These are phyloP conservation scores for Alternaria hordeiaustralica DNA, from an alignment of 2,329 filamentous ascomycete genomes.

Conservation along the genomic window DNA sequence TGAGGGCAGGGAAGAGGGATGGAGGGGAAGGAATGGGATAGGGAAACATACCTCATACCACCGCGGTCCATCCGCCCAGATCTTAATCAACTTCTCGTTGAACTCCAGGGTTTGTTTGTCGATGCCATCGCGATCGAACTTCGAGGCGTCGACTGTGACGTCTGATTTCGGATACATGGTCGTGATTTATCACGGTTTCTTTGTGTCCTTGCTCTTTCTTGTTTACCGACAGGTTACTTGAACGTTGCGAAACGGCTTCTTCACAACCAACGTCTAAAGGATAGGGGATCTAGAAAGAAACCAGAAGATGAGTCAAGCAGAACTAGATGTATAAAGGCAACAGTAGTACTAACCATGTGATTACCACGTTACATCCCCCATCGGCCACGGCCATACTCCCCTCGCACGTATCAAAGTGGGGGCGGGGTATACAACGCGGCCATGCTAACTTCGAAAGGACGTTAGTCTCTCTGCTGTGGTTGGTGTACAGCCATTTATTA, in stretches of 20 bases:
- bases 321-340: not conserved
- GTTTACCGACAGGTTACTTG: not conserved
- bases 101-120: constrained; percentile 52
- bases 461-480: not conserved
- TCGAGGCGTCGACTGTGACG: constrained; percentile 50
- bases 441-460: no score
- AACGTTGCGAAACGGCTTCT: rapidly evolving
- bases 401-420: not conserved
- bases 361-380: not conserved
- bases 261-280: not conserved
- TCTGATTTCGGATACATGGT: constrained; percentile 48
- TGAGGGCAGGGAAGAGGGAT: no score
- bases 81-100: constrained; percentile 54
- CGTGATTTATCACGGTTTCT: not conserved
- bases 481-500: not conserved
- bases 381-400: not conserved
- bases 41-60: constrained; percentile 57
- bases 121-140: constrained; percentile 52
- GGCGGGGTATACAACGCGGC: constrained; percentile 1
- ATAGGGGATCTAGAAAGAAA: no score
- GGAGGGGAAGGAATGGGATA: not conserved
- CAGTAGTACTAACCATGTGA: not conserved
- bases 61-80: constrained; percentile 53
- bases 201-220: not conserved
- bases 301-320: not conserved